Evolutionary conservation across 352 stramenopile species (phyloP), one percentile per base, ranked within the genome.

Genomic region (Saprolegnia parasitica): DNA sequence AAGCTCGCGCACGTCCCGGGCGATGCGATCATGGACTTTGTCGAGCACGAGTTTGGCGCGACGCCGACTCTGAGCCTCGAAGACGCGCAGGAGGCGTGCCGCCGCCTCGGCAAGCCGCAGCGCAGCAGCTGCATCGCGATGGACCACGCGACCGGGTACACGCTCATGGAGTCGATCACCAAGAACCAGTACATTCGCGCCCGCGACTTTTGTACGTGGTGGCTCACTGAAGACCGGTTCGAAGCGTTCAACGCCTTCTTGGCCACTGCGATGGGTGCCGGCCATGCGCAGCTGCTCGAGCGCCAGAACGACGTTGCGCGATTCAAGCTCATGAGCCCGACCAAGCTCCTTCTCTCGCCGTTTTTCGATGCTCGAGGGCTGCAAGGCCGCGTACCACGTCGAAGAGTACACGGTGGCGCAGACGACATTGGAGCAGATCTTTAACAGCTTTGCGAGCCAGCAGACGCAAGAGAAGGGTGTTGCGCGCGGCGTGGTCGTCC

Each of bases 401-500:
- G 68, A 82, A 32, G 84, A 95, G 67, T 96, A 96, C 71, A 83
- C 74, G 35, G 74, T 96, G 56, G 77, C 81, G 6, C 88, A 96
- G 73, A 91, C 83, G 18, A 91, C 81, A 35, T 76, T 96, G 32
- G 89, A 96, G 68, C 81, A 91, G 56, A 91, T 96, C 47, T 96
- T 96, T 76, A 93, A 95, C 70, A 26, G 74, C 32, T 96, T 96
- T 62, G 89, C 89, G 32, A 67, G 57, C 23, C 11, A 90, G 68
- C 81, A 90, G 65, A 74, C 74, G 10, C 71, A 79, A 60, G 74
- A 79, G 56, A 74, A 73, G 45, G 72, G 73, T 32, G 73, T 77
- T 13, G 74, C 73, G 45, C 49, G 74, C 0, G 74, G 74, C 20
- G 21, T 78, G 21, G 54, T 63, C 24, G 46, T 58, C 21, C 54